These are phyloP conservation scores for Fusarium kyushuense DNA, from an alignment of 2,329 filamentous ascomycete species.

Conservation along the genomic window DNA sequence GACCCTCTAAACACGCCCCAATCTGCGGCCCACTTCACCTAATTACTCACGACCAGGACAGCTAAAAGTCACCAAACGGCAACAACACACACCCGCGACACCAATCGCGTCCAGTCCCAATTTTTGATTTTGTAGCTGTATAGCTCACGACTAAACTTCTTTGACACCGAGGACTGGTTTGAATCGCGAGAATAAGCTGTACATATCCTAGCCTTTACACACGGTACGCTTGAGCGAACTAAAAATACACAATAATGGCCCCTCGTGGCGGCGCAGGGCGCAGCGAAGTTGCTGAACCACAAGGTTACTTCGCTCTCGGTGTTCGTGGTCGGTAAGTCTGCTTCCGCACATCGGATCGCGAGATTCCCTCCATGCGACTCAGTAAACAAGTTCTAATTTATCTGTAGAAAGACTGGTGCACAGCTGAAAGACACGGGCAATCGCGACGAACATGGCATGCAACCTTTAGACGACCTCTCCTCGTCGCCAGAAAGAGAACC, in stretches of 20 bases:
- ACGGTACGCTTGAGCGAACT: neutral
- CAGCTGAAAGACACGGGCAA: constrained; percentile 80
- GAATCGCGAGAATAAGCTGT: neutral
- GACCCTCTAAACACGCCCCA: constrained; percentile 35
- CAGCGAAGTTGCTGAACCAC: constrained; percentile 48
- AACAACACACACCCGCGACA: constrained; percentile 44
- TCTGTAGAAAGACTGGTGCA: constrained; percentile 85
- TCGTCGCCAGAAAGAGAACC: constrained; percentile 79
- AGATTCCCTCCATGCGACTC: neutral
- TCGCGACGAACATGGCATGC: constrained; percentile 92
- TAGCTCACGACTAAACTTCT: constrained; percentile 18
- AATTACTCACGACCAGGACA: constrained; percentile 28
- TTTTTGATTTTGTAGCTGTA: constrained; percentile 25
- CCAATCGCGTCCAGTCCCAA: constrained; percentile 41
- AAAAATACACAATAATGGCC: constrained; percentile 48
- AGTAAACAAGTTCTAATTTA: constrained; percentile 16
- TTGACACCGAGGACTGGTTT: neutral
- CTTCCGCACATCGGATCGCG: constrained; percentile 2
- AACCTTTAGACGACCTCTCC: constrained; percentile 87
- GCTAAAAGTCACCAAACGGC: constrained; percentile 31
- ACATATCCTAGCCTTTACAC: neutral
- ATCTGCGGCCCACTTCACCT: constrained; percentile 30
- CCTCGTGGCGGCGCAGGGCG: constrained; percentile 49
- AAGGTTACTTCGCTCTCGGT: constrained; percentile 53
- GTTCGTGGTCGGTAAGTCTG: constrained; percentile 55